phyloP scores from a whole-genome alignment of 345 rosid genomes.

The Lumnitzera racemosa region DNA sequence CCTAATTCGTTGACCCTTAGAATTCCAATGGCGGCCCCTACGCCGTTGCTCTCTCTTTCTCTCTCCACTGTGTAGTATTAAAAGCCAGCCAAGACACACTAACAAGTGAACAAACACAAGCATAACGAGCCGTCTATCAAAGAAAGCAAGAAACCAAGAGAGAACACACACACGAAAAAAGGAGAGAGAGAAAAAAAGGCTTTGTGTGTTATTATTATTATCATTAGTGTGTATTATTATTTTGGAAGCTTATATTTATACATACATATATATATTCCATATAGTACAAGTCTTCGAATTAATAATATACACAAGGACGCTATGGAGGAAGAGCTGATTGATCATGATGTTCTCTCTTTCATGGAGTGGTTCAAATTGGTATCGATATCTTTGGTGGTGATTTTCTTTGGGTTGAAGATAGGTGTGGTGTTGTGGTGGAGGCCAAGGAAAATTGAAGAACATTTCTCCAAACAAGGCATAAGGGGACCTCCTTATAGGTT shows the following conservation, averaged over 20 bases:
- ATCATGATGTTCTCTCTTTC: conserved; percentile 6
- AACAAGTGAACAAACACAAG: neutral
- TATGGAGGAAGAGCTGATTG: neutral
- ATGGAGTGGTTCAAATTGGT: conserved; percentile 40
- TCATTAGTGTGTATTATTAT: too few species aligned
- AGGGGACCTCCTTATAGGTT: conserved; percentile 95
- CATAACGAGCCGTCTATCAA: neutral
- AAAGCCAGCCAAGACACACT: conserved; percentile 1
- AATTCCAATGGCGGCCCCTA: conserved; percentile 97
- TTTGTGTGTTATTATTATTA: too few species aligned
- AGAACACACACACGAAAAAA: neutral
- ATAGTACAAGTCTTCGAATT: too few species aligned
- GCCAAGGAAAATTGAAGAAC: conserved; percentile 83
- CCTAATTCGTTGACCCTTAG: conserved; percentile 76
- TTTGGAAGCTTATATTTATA: too few species aligned
- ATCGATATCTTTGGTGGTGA: conserved; percentile 23
- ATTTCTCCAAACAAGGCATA: conserved; percentile 93
- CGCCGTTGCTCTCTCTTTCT: conserved; percentile 78
- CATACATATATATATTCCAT: too few species aligned
- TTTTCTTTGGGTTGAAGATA: conserved; percentile 34
- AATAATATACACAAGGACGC: neutral
- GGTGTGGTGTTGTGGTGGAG: conserved; percentile 76
- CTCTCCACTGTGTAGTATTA: neutral
- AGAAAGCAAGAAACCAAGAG: conserved; percentile 1
- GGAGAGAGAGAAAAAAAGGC: neutral